Base-by-base conservation (phyloP, 495 filamentous ascomycete genomes). In the Aspergillus sclerotiicarbonarius region DNA sequence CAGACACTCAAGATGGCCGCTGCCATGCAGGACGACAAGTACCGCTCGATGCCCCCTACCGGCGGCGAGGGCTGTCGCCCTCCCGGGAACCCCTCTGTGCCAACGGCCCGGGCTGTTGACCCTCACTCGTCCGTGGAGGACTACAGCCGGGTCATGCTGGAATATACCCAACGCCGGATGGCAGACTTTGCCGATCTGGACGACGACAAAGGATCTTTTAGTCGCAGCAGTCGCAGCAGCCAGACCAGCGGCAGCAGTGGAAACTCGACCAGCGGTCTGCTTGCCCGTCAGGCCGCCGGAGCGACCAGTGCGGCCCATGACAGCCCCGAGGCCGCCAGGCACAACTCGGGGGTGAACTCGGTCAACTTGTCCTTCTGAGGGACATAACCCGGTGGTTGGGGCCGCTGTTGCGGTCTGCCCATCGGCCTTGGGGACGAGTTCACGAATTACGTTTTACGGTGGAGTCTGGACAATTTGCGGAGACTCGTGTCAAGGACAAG, bases 81-180 rank as follows among this genome's bases (percentile, higher is more conserved):
- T 50, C 51, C 63, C 13, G 56, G 33, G 1, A 57, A 62, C 35
- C 61, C n/a, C 50, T 46, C 54, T 52, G 58, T 71, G 8, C 56
- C 70, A 12, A 62, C 61, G 8, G 35, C 61, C 32, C 67, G 60
- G 43, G 47, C 67, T 31, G 19, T 62, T 2, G 65, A 73, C 30
- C 71, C 71, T 44, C 63, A 55, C 15, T 64, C 54, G 0, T 74
- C 74, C 4, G 56, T 79, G 7, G 76, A 76, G 56, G 76, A 77
- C 58, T 79, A 79, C 54, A 76, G 74, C 62, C 72, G 74, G 5
- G 68, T 71, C 44, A 78, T 79, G 76, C 65, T 79, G 51, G 62
- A 75, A 35, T 75, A 79, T 47, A 79, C 76, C 8, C 75, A 78
- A 39, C 72, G 67, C 20, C 76, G 77, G 47, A 78, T 79, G 67